Base-by-base conservation (phyloP, 495 filamentous ascomycete species). In the Lophiotrema nucula region DNA sequence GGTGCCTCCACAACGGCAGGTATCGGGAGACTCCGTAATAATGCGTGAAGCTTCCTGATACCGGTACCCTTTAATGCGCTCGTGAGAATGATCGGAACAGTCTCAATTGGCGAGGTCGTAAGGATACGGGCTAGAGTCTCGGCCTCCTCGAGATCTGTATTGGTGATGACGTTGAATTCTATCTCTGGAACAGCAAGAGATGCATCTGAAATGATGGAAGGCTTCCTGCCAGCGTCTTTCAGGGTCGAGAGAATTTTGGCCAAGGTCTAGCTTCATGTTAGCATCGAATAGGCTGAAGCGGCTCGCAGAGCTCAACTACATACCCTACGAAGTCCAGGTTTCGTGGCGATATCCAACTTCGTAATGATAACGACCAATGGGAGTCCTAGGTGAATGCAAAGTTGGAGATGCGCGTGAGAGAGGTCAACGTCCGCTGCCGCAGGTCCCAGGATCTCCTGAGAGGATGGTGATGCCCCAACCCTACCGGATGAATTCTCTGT, bases 61-160 rank as follows among this genome's bases (percentile, higher is more conserved):
- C 92, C 92, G 12, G 82, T 83, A 1, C 92, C 93, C 67, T 87
- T 87, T 3, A 95, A 85, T 10, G 91, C 87, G 61, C 90, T 96
- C 18, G 90, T 91, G 22, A 97, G 79, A 2, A 96, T 71, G 56
- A 98, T 92, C 1, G 95, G 93, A 8, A 97, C 88, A 12, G 70
- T 72, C 18, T 67, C 63, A 45, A 77, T 42, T 11, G 63, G 52
- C 31, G 67, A 38, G 13, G 56, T 38, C 19, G 65, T 31, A 11
- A 72, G 60, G 4, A 56, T 46, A 15, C 54, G 37, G 3, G 47
- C 53, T 42, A 59, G 56, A 13, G 47, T 48, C 16, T 26, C 19
- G 37, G 60, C 66, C 19, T 69, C 45, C 21, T 16, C 6, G 28
- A 69, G 53, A 28, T 64, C 63, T 15, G 52, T 44, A 18, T 58